Evolutionary conservation across 2,329 filamentous ascomycete species (phyloP).

Genomic region (Colletotrichum sp.): DNA sequence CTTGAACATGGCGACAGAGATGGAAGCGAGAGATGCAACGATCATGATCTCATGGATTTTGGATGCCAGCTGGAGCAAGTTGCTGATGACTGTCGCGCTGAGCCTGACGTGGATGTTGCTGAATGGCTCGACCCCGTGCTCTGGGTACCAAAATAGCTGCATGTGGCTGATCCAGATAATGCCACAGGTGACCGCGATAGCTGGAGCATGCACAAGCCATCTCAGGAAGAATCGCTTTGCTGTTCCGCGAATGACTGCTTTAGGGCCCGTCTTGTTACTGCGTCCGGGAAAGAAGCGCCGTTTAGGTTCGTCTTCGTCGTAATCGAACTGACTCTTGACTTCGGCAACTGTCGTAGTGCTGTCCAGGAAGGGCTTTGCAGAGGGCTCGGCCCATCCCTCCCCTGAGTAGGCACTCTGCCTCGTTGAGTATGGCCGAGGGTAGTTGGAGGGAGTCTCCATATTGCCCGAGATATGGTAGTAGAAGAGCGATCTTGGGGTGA

Average conservation of each 20-base stretch:
- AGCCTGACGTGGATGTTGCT: not conserved
- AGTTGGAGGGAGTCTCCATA: not conserved
- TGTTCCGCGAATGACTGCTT: not conserved
- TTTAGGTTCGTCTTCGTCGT: not conserved
- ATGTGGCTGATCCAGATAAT: not conserved
- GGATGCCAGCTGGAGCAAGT: not conserved
- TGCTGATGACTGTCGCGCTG: not conserved
- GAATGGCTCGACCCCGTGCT: not conserved
- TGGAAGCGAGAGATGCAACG: not conserved
- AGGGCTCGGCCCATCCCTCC: not conserved
- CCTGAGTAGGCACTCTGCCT: not conserved
- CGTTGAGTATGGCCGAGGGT: not conserved
- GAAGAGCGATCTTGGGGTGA: not conserved
- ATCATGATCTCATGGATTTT: constrained; percentile 7
- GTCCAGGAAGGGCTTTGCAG: not conserved
- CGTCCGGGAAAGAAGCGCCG: not conserved
- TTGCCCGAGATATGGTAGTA: not conserved
- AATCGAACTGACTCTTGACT: not conserved
- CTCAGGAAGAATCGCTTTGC: not conserved
- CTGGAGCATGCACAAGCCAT: not conserved
- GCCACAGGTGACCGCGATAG: not conserved
- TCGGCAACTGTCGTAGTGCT: not conserved
- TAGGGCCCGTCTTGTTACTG: not conserved
- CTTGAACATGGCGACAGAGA: not conserved
- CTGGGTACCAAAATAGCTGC: not conserved